Evolutionary conservation across 23 red algal species (phyloP), one percentile per base, ranked within the genome.

Genomic region (Chondrus crispus): DNA sequence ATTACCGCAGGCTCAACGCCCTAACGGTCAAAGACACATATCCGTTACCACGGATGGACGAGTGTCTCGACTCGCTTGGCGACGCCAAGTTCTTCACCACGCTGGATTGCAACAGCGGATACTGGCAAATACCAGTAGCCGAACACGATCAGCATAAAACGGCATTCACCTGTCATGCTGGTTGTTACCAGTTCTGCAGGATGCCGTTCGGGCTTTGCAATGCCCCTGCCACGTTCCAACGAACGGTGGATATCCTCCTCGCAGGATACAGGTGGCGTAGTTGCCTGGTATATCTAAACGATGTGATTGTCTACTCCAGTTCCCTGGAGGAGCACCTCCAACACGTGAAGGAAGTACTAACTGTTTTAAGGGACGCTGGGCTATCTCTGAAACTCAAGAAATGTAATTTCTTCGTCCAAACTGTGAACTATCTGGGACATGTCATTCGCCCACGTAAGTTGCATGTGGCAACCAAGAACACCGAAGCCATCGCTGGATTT

Each of bases 181-280:
- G 46, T 53, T 53, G n/a, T 26, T 82, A 82, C 30, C 78, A 36
- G 20, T 82, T 53, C 78, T 30, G 33, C 43, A 19, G 78, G 10
- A 46, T 82, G 44, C 78, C 45, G 29, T 82, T 82, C 55, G 78
- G 46, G 4, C 43, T 82, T 5, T 32, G n/a, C 78, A 82, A 82
- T 29, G 78, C 78, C 24, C 46, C 78, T 51, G 46, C 78, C 20
- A 82, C 78, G 30, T 82, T 82, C 55, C 78, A 82, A 51, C 78
- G 78, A 20, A 38, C 78, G 18, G 18, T 82, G 40, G 78, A 82
- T 36, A 19, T 82, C 30, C 14, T 82, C 10, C 47, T 82, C 33
- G 36, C 40, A 38, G 40, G 40, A 4, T 46, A 52, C 43, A 45
- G 38, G 78, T 82, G 5, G 36, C 39, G 55, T 28, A 49, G n/a